A percentile compares a stretch with the other conserved stretches of the same genome.
These are phyloP conservation scores for Moesziomyces aphidis DNA, from an alignment of 1,284 basidiomycete genomes.

Conservation along the genomic window DNA sequence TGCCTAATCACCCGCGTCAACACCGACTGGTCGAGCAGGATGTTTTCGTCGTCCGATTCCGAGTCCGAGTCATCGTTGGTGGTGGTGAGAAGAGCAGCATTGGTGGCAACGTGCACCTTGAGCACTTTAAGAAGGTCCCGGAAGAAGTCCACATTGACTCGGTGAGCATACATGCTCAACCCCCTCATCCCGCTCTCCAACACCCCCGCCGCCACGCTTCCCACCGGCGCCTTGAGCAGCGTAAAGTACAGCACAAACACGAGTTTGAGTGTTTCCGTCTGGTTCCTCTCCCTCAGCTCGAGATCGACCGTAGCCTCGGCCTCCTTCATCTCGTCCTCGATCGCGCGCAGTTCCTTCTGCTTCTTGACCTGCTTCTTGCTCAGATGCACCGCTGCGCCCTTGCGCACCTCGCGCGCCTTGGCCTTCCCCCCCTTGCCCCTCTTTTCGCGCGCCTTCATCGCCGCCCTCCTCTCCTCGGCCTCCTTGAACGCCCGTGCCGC, in stretches of 20 bases:
- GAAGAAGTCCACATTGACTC: constrained; percentile 99
- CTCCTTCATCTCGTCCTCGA: constrained; percentile 66
- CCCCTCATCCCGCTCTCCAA: constrained; percentile 90
- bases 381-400: constrained; percentile 59
- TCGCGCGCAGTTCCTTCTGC: constrained; percentile 56
- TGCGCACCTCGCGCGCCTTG: constrained; percentile 55
- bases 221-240: constrained; percentile 83
- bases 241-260: constrained; percentile 98
- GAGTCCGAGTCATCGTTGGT: background rate
- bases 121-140: constrained; percentile 90
- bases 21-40: constrained; percentile 30
- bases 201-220: constrained; percentile 77
- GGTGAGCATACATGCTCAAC: constrained; percentile 91
- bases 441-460: constrained; percentile 54
- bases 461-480: constrained; percentile 60
- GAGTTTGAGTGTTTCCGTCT: constrained; percentile 97
- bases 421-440: constrained; percentile 68
- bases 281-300: constrained; percentile 87
- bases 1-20: constrained; percentile 72
- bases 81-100: constrained; percentile 5
- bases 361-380: constrained; percentile 65
- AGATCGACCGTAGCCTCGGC: constrained; percentile 94
- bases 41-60: constrained; percentile 9
- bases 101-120: constrained; percentile 76
- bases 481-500: constrained; percentile 71